Evolutionary conservation across 768 basidiomycete genomes (phyloP).

Genomic region (Rhizopogon vesiculosus): DNA sequence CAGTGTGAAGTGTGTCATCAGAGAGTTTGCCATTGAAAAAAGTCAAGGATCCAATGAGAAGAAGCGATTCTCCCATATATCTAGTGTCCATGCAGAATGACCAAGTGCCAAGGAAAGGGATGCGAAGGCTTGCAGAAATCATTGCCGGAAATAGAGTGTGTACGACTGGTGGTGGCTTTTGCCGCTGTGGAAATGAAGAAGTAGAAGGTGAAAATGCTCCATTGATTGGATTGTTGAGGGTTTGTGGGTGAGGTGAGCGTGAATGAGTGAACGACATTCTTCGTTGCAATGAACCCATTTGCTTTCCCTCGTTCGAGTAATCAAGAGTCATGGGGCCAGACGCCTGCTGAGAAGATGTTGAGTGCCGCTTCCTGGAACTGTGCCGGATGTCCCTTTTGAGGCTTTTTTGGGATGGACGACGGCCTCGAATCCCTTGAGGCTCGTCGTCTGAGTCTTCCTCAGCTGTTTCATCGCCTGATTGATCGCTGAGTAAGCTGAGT

Average conservation of each 20-base stretch:
- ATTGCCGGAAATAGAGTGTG: constrained; percentile 43
- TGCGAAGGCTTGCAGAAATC: constrained; percentile 38
- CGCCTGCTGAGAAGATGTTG: constrained; percentile 18
- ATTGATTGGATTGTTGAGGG: constrained; percentile 28
- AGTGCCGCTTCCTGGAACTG: constrained; percentile 21
- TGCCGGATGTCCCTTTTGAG: constrained; percentile 22
- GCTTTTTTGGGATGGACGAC: constrained; percentile 30
- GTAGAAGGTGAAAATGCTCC: constrained; percentile 34
- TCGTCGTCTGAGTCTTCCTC: constrained; percentile 59
- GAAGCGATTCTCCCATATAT: constrained; percentile 55
- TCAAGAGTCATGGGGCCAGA: constrained; percentile 19
- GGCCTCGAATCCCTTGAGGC: constrained; percentile 36
- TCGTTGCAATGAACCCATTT: constrained; percentile 29
- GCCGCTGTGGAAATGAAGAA: constrained; percentile 38
- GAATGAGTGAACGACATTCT: constrained; percentile 65
- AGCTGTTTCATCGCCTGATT: constrained; percentile 45
- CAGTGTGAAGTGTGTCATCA: constrained; percentile 8
- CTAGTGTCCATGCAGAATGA: constrained; percentile 57
- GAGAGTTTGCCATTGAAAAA: constrained; percentile 44
- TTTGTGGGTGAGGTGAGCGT: constrained; percentile 54
- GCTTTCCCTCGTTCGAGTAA: constrained; percentile 28
- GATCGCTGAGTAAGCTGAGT: constrained; percentile 36
- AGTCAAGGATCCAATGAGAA: constrained; percentile 61
- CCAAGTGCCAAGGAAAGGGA: constrained; percentile 41
- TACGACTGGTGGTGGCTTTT: constrained; percentile 22